Conservation (phyloP, 176 grass and related monocot species). For the Miscanthus lutarioriparius region DNA sequence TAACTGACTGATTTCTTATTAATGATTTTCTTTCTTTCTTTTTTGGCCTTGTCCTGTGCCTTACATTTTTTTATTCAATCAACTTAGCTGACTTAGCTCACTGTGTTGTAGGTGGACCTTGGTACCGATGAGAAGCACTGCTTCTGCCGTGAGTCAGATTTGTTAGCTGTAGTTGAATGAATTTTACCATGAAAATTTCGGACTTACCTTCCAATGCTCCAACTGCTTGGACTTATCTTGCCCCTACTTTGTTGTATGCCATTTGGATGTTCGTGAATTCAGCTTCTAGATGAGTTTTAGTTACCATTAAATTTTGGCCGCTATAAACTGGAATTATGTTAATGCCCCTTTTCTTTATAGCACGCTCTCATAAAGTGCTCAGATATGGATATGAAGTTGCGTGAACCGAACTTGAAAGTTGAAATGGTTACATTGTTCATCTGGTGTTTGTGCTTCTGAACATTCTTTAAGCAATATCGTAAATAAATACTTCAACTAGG, state of each 20-base stretch:
- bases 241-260: slow-evolving; percentile 4
- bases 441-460: neutral
- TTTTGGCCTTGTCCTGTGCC: neutral
- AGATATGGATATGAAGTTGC: neutral
- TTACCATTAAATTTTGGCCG: slow-evolving; percentile 22
- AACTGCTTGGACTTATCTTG: neutral
- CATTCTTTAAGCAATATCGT: neutral
- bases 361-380: neutral
- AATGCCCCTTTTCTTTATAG: neutral
- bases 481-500: neutral
- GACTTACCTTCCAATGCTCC: neutral
- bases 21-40: no score
- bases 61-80: neutral
- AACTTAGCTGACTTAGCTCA: neutral
- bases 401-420: neutral
- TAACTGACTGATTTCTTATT: slow-evolving; percentile 26
- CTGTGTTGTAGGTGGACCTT: slow-evolving; percentile 68
- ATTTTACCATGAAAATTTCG: slow-evolving; percentile 4
- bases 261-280: slow-evolving; percentile 27
- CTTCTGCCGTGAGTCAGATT: slow-evolving; percentile 76
- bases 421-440: neutral
- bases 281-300: slow-evolving; percentile 26
- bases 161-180: slow-evolving; percentile 83
- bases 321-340: neutral
- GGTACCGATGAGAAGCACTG: slow-evolving; percentile 79